Conservation (phyloP, 2,329 filamentous ascomycete species). For the Xylariaceae sp. region DNA sequence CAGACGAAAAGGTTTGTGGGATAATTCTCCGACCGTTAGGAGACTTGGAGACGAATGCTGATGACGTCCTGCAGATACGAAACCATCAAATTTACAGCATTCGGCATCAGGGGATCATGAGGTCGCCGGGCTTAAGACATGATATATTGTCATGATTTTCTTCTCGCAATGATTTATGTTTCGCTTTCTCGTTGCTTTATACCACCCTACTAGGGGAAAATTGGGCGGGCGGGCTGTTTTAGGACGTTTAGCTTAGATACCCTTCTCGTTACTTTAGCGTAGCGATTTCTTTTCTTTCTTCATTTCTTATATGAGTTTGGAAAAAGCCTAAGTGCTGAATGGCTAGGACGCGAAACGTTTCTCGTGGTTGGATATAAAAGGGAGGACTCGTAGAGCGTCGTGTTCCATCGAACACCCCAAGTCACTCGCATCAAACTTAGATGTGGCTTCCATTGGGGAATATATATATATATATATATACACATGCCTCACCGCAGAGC, state of each 20-base stretch:
- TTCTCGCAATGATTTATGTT: neutral
- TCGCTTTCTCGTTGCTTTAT: neutral
- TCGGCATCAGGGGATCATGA: too few relatives aligned
- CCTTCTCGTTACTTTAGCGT: constrained; percentile 8
- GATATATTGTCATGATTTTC: too few relatives aligned
- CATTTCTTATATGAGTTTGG: neutral
- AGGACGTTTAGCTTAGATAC: constrained; percentile 20
- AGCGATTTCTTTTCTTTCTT: neutral
- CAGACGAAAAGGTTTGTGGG: constrained; percentile 11
- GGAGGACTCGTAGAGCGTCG: neutral
- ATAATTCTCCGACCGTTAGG: neutral
- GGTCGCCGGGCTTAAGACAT: too few relatives aligned
- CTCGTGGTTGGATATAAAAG: neutral
- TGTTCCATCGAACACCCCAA: too few relatives aligned
- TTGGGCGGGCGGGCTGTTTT: constrained; percentile 4
- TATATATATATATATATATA: too few relatives aligned
- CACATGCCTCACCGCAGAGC: too few relatives aligned
- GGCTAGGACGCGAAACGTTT: neutral
- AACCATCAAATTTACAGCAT: too few relatives aligned
- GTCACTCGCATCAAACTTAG: too few relatives aligned
- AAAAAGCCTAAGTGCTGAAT: neutral
- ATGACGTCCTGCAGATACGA: neutral
- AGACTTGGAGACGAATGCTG: neutral
- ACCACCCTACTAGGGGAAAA: neutral
- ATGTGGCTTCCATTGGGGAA: too few relatives aligned